These are phyloP conservation scores for Camellia granthamiana DNA, from an alignment of 148 eudicot species.

Conservation along the genomic window DNA sequence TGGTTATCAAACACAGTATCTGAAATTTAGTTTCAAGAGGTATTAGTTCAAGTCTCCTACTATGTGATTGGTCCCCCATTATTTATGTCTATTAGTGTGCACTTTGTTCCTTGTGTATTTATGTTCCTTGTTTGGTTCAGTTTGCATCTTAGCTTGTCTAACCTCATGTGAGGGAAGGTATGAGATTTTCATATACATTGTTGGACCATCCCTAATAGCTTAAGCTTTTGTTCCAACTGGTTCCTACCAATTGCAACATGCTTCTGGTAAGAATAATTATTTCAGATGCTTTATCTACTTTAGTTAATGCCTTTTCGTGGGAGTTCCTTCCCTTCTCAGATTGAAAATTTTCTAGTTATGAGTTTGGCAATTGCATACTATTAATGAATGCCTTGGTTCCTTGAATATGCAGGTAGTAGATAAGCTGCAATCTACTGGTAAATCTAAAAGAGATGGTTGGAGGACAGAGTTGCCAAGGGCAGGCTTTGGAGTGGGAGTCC, in stretches of 20 bases:
- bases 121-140: too few relatives aligned
- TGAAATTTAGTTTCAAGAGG: too few relatives aligned
- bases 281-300: not conserved
- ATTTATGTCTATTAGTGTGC: too few relatives aligned
- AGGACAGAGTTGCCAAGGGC: constrained; percentile 62
- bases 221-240: too few relatives aligned
- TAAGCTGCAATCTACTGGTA: constrained; percentile 74
- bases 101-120: too few relatives aligned
- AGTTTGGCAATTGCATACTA: constrained; percentile 6
- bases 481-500: constrained; percentile 60
- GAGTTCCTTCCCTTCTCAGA: not conserved
- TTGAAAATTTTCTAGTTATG: not conserved
- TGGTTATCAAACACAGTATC: not conserved
- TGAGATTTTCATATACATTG: too few relatives aligned
- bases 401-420: constrained; percentile 65
- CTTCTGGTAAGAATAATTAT: not conserved
- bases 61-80: too few relatives aligned
- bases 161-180: too few relatives aligned
- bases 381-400: constrained; percentile 13
- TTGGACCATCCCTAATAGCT: too few relatives aligned
- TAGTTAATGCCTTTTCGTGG: not conserved
- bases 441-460: constrained; percentile 83
- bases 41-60: too few relatives aligned
- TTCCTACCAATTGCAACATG: too few relatives aligned
- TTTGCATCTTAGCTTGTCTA: too few relatives aligned